phyloP scores from a whole-genome alignment of 108 stramenopile species.

The Stephanodiscus triporus region DNA sequence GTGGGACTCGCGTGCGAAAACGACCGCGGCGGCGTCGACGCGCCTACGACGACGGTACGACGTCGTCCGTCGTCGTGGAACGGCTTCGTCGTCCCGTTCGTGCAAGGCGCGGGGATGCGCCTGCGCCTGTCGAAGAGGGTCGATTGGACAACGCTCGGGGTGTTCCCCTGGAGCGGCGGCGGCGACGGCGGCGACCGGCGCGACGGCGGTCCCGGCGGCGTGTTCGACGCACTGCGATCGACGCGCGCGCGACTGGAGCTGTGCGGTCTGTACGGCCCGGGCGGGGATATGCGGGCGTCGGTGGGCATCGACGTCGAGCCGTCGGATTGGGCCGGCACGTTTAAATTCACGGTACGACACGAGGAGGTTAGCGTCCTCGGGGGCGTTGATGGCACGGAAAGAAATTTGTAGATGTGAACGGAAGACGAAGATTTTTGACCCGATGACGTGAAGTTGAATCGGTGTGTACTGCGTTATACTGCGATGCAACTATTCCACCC shows the following conservation, averaged over 20 bases:
- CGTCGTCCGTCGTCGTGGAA: neutral
- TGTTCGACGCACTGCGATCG: constrained; percentile 5
- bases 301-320: constrained; percentile 32
- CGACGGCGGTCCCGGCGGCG: neutral
- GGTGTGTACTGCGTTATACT: too few species aligned
- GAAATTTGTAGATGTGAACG: too few species aligned
- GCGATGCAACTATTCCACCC: too few species aligned
- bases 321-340: constrained; percentile 24
- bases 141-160: constrained; percentile 44
- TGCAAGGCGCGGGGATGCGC: constrained; percentile 30
- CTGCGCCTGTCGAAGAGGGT: constrained; percentile 42
- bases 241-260: constrained; percentile 33
- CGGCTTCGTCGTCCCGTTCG: neutral
- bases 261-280: constrained; percentile 35
- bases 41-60: neutral
- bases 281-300: constrained; percentile 22
- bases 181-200: neutral
- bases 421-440: too few species aligned
- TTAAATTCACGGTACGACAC: constrained; percentile 35
- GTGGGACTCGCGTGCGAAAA: constrained; percentile 7
- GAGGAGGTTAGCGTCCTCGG: too few species aligned
- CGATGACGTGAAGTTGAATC: too few species aligned
- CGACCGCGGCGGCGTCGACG: neutral
- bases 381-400: too few species aligned
- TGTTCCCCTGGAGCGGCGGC: constrained; percentile 48